Evolutionary conservation across 331 rosid genomes (phyloP).

Genomic region (Cydonia oblonga): DNA sequence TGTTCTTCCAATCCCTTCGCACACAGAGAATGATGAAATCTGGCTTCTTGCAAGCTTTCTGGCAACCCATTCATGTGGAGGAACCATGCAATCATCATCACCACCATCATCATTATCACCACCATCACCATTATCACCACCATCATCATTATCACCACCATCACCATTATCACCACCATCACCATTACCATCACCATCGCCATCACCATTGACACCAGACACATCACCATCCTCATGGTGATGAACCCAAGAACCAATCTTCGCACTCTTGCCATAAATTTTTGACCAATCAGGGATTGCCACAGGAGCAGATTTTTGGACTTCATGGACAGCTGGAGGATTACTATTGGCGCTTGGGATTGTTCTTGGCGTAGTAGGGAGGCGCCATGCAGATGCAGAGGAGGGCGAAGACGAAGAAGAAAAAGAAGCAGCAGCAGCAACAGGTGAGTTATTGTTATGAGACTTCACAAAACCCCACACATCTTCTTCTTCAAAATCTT

Average conservation of each 20-base stretch:
- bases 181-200: background rate
- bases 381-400: constrained; percentile 33
- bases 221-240: background rate
- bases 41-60: constrained; percentile 33
- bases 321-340: constrained; percentile 20
- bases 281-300: constrained; percentile 87
- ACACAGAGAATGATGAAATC: constrained; percentile 66
- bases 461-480: constrained; percentile 43
- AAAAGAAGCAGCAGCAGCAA: too few relatives aligned
- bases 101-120: constrained; percentile 8
- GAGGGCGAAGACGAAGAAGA: constrained; percentile 15
- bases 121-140: background rate
- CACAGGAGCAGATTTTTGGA: constrained; percentile 48
- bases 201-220: background rate
- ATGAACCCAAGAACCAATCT: constrained; percentile 16
- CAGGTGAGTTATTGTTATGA: too few relatives aligned
- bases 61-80: constrained; percentile 97
- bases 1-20: constrained; percentile 88
- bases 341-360: constrained; percentile 31
- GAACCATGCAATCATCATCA: constrained; percentile 56
- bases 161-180: background rate
- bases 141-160: background rate
- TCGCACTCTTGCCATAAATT: constrained; percentile 47
- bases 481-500: constrained; percentile 57
- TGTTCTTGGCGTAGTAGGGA: constrained; percentile 31